Conservation (phyloP, 169 alveolate genomes). For the Condylostoma magnum region DNA sequence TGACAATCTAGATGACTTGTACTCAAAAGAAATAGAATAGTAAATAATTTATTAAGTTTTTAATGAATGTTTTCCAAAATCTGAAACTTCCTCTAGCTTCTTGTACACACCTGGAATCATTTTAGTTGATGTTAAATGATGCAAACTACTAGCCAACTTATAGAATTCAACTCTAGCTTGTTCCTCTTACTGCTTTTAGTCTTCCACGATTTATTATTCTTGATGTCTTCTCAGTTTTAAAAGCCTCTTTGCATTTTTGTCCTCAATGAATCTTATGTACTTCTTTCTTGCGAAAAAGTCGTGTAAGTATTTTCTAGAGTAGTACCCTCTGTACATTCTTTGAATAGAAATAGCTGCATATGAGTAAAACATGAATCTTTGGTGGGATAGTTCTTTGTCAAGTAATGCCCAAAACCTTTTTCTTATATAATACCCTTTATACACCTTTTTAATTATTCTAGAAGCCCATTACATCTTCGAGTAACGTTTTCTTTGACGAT, state of each 20-base stretch:
- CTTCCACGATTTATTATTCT: not conserved
- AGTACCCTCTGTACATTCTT: conserved; percentile 18
- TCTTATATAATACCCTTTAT: not conserved
- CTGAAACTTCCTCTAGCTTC: conserved; percentile 18
- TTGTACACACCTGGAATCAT: conserved; percentile 2
- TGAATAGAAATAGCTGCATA: not conserved
- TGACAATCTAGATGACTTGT: too few relatives aligned
- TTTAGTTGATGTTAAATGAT: conserved; percentile 2
- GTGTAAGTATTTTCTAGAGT: conserved; percentile 15
- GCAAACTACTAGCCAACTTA: not conserved
- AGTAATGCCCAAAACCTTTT: not conserved
- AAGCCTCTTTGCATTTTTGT: not conserved
- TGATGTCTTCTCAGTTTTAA: not conserved
- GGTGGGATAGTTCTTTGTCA: not conserved
- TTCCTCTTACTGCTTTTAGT: not conserved
- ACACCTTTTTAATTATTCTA: not conserved
- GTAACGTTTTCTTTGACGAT: conserved; percentile 1
- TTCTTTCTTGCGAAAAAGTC: conserved; percentile 15
- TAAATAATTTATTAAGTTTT: too few relatives aligned
- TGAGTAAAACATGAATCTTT: not conserved
- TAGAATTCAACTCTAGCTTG: conserved; percentile 8
- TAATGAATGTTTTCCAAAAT: conserved; percentile 9
- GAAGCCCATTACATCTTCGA: not conserved
- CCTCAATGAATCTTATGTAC: not conserved
- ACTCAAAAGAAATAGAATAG: too few relatives aligned